Percentiles rank a stretch among this genome's conserved stretches.
These are phyloP conservation scores for Cryptococcus maquisensis DNA, from an alignment of 1,284 basidiomycete genomes.

Conservation along the genomic window DNA sequence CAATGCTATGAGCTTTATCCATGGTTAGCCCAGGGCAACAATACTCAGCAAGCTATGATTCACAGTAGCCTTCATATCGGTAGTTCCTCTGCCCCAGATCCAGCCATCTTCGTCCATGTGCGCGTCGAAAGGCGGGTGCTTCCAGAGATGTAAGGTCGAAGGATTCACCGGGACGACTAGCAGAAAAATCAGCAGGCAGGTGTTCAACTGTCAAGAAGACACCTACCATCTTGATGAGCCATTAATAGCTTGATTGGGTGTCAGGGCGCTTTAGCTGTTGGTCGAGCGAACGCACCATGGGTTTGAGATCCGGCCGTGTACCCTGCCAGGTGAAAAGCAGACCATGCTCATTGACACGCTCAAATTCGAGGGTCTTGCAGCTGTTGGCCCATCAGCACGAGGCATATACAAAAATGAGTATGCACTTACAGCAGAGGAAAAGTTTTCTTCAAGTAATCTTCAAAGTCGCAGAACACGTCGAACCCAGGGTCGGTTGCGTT, in stretches of 20 bases:
- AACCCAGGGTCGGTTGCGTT: constrained; percentile 11
- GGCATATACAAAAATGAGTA: no score
- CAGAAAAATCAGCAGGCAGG: no score
- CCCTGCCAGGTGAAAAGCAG: constrained; percentile 62
- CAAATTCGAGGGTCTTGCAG: constrained; percentile 37
- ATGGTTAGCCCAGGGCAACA: neutral
- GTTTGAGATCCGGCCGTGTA: constrained; percentile 55
- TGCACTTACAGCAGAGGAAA: constrained; percentile 21
- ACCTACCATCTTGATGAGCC: neutral
- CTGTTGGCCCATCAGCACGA: no score
- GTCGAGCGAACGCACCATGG: constrained; percentile 50
- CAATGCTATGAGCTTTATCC: constrained; percentile 5
- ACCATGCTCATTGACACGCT: constrained; percentile 61
- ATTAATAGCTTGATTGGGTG: neutral
- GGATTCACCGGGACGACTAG: neutral
- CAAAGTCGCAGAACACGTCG: constrained; percentile 15
- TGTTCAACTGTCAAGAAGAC: no score
- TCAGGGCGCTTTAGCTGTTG: neutral
- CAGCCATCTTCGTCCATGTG: constrained; percentile 22
- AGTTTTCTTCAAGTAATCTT: constrained; percentile 23
- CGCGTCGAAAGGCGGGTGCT: constrained; percentile 21
- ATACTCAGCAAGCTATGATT: no score
- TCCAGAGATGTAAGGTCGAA: constrained; percentile 32
- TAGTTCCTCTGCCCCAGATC: constrained; percentile 30
- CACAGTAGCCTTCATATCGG: constrained; percentile 25